Evolutionary conservation across 176 grass and related monocot species (phyloP).

Genomic region (Otatea glauca): DNA sequence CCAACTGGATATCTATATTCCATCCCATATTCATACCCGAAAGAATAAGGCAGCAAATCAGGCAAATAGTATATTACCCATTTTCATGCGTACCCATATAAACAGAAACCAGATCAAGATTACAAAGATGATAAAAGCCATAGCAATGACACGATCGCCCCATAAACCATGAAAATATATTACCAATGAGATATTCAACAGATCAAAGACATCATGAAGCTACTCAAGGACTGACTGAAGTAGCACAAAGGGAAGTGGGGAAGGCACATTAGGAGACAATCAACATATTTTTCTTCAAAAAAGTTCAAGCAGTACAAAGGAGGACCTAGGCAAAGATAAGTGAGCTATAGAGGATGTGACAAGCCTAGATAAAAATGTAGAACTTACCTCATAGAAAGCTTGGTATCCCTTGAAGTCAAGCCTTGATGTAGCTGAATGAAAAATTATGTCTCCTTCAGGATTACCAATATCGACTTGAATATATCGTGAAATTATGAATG

Average conservation of each 20-base stretch:
- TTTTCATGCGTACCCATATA: neutral
- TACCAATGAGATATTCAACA: neutral
- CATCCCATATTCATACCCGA: conserved; percentile 1
- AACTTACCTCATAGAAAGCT: conserved; percentile 74
- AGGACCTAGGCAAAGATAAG: conserved; percentile 24
- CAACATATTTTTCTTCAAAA: conserved; percentile 29
- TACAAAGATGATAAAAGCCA: conserved; percentile 28
- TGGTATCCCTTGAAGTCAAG: conserved; percentile 82
- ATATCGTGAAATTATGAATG: conserved; percentile 47
- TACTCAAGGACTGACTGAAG: conserved; percentile 10
- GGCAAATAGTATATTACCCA: too few relatives aligned
- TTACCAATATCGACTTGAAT: conserved; percentile 91
- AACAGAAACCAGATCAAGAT: conserved; percentile 29
- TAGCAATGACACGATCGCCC: neutral
- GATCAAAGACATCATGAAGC: conserved; percentile 17
- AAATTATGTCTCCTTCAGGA: conserved; percentile 59
- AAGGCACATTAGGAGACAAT: neutral
- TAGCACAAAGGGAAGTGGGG: conserved; percentile 1
- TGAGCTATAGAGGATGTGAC: conserved; percentile 2
- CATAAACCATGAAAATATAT: conserved; percentile 23
- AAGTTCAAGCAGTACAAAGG: neutral
- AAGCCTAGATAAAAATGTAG: conserved; percentile 43
- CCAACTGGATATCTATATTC: conserved; percentile 1
- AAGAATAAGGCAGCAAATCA: neutral
- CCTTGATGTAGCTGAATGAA: conserved; percentile 73